These are phyloP conservation scores for Tephrocybe sp. DNA, from an alignment of 768 basidiomycete genomes.

Conservation along the genomic window DNA sequence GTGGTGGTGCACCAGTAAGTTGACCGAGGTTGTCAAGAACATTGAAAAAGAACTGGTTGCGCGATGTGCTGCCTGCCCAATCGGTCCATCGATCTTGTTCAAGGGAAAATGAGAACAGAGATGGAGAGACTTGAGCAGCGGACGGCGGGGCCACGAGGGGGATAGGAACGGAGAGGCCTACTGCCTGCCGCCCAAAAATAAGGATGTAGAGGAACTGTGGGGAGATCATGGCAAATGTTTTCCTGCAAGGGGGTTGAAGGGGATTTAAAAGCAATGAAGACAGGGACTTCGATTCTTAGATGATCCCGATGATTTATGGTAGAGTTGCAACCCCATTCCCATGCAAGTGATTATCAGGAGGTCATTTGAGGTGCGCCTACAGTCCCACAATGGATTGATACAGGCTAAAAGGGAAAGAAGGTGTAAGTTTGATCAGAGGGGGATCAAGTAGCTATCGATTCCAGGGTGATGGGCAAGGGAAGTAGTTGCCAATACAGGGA, in stretches of 20 bases:
- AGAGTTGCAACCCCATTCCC: neutral
- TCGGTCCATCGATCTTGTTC: conserved; percentile 72
- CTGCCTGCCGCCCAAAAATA: conserved; percentile 4
- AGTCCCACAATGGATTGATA: neutral
- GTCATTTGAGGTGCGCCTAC: neutral
- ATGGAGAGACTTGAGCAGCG: conserved; percentile 17
- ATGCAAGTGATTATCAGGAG: neutral
- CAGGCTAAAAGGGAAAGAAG: neutral
- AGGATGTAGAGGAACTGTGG: conserved; percentile 5
- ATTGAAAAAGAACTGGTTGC: conserved; percentile 61
- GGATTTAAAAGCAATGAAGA: conserved; percentile 10
- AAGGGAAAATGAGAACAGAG: conserved; percentile 61
- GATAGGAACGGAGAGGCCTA: conserved; percentile 7
- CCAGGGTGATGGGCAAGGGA: neutral
- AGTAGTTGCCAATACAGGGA: conserved; percentile 4
- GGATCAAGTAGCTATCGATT: neutral
- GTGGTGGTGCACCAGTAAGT: conserved; percentile 51
- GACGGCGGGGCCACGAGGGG: conserved; percentile 9
- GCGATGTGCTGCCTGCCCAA: conserved; percentile 53
- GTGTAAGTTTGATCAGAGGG: neutral
- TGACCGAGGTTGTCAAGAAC: conserved; percentile 53
- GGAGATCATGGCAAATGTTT: neutral
- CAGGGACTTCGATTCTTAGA: too few species aligned
- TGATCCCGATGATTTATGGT: neutral
- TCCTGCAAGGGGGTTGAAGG: neutral